phyloP scores from a whole-genome alignment of 2,329 filamentous ascomycete genomes.

The Aureobasidium uvarum region DNA sequence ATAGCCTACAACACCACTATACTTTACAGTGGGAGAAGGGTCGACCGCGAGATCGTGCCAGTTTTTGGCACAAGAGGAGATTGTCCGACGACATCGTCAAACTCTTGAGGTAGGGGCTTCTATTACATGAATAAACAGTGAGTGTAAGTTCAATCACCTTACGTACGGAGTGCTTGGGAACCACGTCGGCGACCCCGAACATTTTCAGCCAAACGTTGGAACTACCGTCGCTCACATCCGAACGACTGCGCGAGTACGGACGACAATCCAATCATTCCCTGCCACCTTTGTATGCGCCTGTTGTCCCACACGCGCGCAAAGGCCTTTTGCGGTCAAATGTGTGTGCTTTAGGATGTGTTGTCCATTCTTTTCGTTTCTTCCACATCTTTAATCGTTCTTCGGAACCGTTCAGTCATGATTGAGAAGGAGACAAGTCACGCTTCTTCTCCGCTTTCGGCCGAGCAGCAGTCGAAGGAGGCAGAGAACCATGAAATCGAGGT shows the following conservation, averaged over 20 bases:
- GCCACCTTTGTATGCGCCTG: slow-evolving; percentile 7
- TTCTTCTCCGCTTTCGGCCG: background rate
- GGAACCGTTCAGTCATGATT: background rate
- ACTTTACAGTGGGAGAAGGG: too few relatives aligned
- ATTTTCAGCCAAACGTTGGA: background rate
- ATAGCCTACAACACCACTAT: too few relatives aligned
- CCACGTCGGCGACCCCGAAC: slow-evolving; percentile 6
- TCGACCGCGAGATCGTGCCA: too few relatives aligned
- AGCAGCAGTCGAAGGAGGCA: background rate
- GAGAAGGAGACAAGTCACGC: slow-evolving; percentile 7
- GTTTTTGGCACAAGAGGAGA: too few relatives aligned
- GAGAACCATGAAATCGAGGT: background rate
- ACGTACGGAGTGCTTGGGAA: background rate
- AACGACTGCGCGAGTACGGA: background rate
- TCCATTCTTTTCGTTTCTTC: background rate
- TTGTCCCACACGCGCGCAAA: slow-evolving; percentile 10
- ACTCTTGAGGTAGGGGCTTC: too few relatives aligned
- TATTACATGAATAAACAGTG: background rate
- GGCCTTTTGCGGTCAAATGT: background rate
- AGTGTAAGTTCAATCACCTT: background rate
- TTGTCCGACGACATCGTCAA: too few relatives aligned
- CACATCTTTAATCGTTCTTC: slow-evolving; percentile 1
- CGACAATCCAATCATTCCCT: slow-evolving; percentile 15
- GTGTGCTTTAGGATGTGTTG: background rate
- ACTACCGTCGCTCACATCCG: slow-evolving; percentile 8